Conservation (phyloP, 352 stramenopile species). For the Pythium rishiriense region DNA sequence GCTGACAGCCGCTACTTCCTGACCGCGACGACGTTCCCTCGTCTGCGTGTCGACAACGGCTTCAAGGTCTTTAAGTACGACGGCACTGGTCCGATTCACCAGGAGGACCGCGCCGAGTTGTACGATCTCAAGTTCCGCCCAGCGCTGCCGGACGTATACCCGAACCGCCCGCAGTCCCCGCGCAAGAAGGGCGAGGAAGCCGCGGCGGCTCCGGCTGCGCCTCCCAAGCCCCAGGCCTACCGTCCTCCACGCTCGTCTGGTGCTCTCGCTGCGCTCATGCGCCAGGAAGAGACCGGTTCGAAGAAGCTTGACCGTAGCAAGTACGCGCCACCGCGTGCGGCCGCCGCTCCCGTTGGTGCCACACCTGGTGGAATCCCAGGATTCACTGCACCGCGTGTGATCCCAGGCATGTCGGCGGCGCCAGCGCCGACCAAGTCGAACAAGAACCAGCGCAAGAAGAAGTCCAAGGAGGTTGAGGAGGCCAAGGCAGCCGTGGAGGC, state of each 20-base stretch:
- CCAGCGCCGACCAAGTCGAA: conserved; percentile 67
- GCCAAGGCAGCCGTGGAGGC: conserved; percentile 65
- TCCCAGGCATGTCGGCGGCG: conserved; percentile 64
- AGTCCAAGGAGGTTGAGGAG: conserved; percentile 73
- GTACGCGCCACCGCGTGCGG: conserved; percentile 57
- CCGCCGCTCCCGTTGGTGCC: conserved; percentile 7
- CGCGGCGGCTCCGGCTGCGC: conserved; percentile 40
- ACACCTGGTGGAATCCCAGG: conserved; percentile 40
- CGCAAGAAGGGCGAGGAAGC: conserved; percentile 62
- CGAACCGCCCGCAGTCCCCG: conserved; percentile 87
- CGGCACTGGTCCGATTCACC: conserved; percentile 87
- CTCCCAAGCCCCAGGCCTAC: conserved; percentile 82
- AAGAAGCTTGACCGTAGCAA: conserved; percentile 88
- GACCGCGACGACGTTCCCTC: conserved; percentile 95
- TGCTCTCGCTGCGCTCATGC: conserved; percentile 93
- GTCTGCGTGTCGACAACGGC: conserved; percentile 98
- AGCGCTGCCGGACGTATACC: conserved; percentile 72
- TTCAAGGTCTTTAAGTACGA: conserved; percentile 97
- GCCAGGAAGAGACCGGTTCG: conserved; percentile 77
- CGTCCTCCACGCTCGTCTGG: conserved; percentile 85
- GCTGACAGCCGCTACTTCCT: conserved; percentile 95
- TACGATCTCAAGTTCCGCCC: conserved; percentile 90
- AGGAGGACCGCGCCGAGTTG: conserved; percentile 77
- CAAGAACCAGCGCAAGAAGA: conserved; percentile 85
- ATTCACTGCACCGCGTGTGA: conserved; percentile 43